Base-by-base conservation (phyloP, 2,329 filamentous ascomycete genomes). In the Hypomyces rosellus region DNA sequence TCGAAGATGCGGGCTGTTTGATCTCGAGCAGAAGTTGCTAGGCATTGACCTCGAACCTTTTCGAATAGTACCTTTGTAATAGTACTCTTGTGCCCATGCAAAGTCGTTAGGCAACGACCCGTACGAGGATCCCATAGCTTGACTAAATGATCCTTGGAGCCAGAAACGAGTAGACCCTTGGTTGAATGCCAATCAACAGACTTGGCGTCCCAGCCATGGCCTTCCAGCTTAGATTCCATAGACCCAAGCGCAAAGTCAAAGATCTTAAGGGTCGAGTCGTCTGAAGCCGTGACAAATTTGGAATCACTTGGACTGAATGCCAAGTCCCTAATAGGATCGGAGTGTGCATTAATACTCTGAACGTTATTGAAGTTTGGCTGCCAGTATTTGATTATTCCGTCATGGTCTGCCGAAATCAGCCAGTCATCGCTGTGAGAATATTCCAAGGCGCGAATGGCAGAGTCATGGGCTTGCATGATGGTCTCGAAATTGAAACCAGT, bases 401-500 rank as follows among this genome's bases (percentile, higher is more conserved):
- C 90, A 67, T 97, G 91, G 65, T 97, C 93, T 48, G 89, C 91
- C 7, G 93, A 97, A 48, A 99, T 81, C 12, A 99, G 77, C 92
- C 93, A 99, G 70, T 99, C 93, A 64, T 96, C 89, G 61, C 88
- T 95, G 69, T 97, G 89, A 2, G 93, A 95, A 74, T 96, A 99
- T 57, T 84, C 82, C 42, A 91, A 76, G 9, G 87, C 85, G 59
- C 89, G 82, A 57, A 96, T 90, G 36, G 89, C 88, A 49, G 85
- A 84, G 69, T 96, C 92, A 68, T 97, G 92, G 37, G 92, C 92
- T 74, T 96, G 91, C 88, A 96, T 96, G 25, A 99, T 96, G 3
- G 93, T 97, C 72, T 99, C 93, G 61, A 99, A 99, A 69, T 99
- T 97, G 79, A 99, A 99, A 20, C 90, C 92, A 40, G 92, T 97